Conservation (phyloP, 352 stramenopile species). For the Plasmopara halstedii region DNA sequence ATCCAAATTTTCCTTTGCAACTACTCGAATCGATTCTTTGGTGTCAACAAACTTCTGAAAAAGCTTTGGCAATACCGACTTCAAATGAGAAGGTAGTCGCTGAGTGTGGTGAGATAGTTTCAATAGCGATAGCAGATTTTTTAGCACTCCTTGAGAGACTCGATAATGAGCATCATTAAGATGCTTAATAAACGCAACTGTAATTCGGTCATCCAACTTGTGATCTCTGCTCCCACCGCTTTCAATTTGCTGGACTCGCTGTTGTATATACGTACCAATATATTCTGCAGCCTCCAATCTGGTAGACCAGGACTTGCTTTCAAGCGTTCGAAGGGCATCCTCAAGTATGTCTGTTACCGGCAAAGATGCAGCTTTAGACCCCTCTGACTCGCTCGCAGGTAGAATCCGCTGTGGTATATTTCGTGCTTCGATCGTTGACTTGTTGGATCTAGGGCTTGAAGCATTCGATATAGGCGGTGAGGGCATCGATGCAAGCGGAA, state of each 20-base stretch:
- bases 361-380: slow-evolving; percentile 3
- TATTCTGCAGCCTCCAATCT: slow-evolving; percentile 55
- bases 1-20: slow-evolving; percentile 57
- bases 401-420: slow-evolving; percentile 10
- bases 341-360: slow-evolving; percentile 36
- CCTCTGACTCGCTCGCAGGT: slow-evolving; percentile 10
- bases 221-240: slow-evolving; percentile 6
- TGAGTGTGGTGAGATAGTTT: slow-evolving; percentile 28
- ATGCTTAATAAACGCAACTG: slow-evolving; percentile 50
- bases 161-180: slow-evolving; percentile 68
- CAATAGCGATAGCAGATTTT: slow-evolving; percentile 45
- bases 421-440: slow-evolving; percentile 5
- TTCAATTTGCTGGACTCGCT: slow-evolving; percentile 6
- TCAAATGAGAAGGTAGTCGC: slow-evolving; percentile 43
- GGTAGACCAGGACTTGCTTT: slow-evolving; percentile 54
- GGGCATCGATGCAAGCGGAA: slow-evolving; percentile 4
- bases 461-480: slow-evolving; percentile 22
- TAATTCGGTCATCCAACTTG: slow-evolving; percentile 54
- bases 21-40: slow-evolving; percentile 48
- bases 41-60: slow-evolving; percentile 75
- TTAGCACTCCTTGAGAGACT: slow-evolving; percentile 60
- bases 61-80: slow-evolving; percentile 48
- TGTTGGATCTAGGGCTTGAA: slow-evolving; percentile 20
- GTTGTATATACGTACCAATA: slow-evolving; percentile 26
- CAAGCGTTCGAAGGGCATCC: slow-evolving; percentile 37